Evolutionary conservation across 2,329 filamentous ascomycete genomes (phyloP).

Genomic region (Pseudogymnoascus sp.): DNA sequence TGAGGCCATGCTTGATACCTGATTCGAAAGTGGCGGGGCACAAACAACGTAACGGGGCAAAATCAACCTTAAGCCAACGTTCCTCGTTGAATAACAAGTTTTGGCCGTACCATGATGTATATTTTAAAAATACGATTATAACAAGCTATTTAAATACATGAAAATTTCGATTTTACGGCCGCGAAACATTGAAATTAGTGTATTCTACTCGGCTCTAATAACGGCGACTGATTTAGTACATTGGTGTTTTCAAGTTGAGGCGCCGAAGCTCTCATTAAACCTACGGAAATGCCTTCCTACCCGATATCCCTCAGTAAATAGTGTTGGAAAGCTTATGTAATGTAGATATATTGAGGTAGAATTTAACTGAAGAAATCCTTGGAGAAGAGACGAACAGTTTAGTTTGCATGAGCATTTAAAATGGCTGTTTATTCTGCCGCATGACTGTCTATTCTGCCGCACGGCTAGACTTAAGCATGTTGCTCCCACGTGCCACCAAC

Average conservation of each 20-base stretch:
- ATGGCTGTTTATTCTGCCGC: not conserved
- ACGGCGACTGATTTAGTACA: not conserved
- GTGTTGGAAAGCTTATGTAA: not conserved
- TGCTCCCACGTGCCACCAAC: slow-evolving; percentile 3
- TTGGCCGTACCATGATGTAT: not conserved
- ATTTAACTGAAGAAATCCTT: not conserved
- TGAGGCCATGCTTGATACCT: not conserved
- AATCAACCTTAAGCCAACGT: not conserved
- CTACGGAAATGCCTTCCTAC: not conserved
- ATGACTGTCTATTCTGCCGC: not conserved
- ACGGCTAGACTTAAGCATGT: not conserved
- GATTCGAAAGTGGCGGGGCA: not conserved
- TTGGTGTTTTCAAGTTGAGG: not conserved
- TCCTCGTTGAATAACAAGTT: not conserved
- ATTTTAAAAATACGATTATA: not conserved
- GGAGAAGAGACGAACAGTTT: not conserved
- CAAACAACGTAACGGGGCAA: not conserved
- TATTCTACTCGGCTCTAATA: not conserved
- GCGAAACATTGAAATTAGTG: not conserved
- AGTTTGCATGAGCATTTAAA: not conserved
- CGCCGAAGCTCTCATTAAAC: not conserved
- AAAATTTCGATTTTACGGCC: not conserved
- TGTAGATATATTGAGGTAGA: not conserved
- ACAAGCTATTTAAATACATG: not conserved
- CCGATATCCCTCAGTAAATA: not conserved